Evolutionary conservation across 306 rosid genomes (phyloP).

Genomic region (Glycyrrhiza uralensis): DNA sequence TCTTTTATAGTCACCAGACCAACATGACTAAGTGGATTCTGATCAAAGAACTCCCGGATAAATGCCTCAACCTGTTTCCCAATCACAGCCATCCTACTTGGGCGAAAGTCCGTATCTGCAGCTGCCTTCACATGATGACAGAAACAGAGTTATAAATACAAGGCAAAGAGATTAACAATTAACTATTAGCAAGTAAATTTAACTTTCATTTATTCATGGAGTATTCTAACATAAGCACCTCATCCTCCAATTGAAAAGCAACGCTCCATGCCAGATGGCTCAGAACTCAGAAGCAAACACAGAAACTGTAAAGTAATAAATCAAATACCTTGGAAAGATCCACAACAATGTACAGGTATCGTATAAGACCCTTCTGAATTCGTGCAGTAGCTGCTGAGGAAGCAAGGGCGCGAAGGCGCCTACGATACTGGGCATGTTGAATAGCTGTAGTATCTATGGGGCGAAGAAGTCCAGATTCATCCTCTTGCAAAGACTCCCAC

Average conservation of each 20-base stretch:
- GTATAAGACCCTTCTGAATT: conserved; percentile 94
- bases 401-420: conserved; percentile 77
- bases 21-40: conserved; percentile 93
- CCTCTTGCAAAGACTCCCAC: conserved; percentile 92
- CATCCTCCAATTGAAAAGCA: conserved; percentile 12
- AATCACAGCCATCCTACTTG: conserved; percentile 84
- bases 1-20: conserved; percentile 83
- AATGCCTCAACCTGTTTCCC: conserved; percentile 79
- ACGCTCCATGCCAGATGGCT: neutral
- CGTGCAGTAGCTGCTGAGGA: conserved; percentile 60
- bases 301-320: conserved; percentile 6
- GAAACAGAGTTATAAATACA: conserved; percentile 25
- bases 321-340: conserved; percentile 76
- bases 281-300: neutral
- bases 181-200: too few relatives aligned
- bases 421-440: conserved; percentile 83
- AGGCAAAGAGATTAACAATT: neutral
- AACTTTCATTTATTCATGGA: conserved; percentile 1
- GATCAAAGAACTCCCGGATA: conserved; percentile 86
- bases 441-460: conserved; percentile 73
- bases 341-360: conserved; percentile 65
- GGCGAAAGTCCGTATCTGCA: conserved; percentile 78
- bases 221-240: neutral
- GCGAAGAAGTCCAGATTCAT: conserved; percentile 94
- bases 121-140: conserved; percentile 71